Evolutionary conservation across 1,284 basidiomycete genomes (phyloP).

Genomic region (Apiotrichum veenhuisii): DNA sequence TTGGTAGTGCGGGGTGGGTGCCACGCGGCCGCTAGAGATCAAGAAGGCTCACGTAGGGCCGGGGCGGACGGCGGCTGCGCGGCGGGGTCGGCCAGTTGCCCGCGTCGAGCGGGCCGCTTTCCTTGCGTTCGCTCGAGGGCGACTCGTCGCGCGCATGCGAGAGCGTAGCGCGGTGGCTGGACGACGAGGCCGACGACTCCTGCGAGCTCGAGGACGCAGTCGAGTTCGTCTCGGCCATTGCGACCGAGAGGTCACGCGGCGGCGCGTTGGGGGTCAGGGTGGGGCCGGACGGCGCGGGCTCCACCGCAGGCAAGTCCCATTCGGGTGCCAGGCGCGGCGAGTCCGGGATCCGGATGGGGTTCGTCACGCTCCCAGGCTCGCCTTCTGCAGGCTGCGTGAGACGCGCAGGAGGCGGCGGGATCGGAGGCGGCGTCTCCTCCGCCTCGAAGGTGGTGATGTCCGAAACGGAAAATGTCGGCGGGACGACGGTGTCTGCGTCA

Average conservation of each 20-base stretch:
- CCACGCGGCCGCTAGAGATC: conserved; percentile 16
- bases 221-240: neutral
- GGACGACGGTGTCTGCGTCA: conserved; percentile 14
- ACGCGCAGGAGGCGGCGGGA: neutral
- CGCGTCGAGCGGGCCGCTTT: conserved; percentile 12
- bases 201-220: neutral
- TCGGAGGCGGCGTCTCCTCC: neutral
- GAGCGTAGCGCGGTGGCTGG: conserved; percentile 1
- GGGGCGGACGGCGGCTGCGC: neutral
- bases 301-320: neutral
- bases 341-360: neutral
- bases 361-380: neutral
- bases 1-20: too few species aligned
- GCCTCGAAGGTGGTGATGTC: neutral
- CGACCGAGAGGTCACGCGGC: neutral
- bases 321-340: too few species aligned
- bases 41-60: conserved; percentile 16
- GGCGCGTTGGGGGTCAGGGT: neutral
- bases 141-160: conserved; percentile 1
- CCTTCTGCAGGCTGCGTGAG: neutral
- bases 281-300: neutral
- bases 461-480: neutral
- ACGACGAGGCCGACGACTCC: conserved; percentile 2
- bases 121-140: neutral
- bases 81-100: conserved; percentile 10